A percentile compares a stretch with the other conserved stretches of the same genome.
Evolutionary conservation across 306 rosid genomes (phyloP).

Genomic region (Senna tora): DNA sequence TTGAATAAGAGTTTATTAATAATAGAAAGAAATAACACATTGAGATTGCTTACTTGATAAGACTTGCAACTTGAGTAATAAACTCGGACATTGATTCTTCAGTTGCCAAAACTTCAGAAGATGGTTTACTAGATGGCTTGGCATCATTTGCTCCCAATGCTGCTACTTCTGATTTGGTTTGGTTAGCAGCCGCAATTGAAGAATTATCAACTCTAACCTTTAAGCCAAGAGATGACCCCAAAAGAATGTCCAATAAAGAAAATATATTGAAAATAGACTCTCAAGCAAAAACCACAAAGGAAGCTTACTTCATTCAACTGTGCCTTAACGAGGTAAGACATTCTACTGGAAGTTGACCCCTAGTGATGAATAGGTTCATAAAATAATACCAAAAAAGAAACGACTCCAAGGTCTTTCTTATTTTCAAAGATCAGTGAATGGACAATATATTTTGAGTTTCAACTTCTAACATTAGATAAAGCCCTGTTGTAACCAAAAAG

Average conservation of each 20-base stretch:
- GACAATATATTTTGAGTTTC: background rate
- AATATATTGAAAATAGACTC: constrained; percentile 39
- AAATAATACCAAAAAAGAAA: background rate
- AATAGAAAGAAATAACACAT: background rate
- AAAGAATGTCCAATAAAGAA: constrained; percentile 45
- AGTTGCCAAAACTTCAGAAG: constrained; percentile 54
- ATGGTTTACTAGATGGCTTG: constrained; percentile 37
- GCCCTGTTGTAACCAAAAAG: background rate
- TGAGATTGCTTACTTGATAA: constrained; percentile 60
- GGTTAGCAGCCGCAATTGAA: constrained; percentile 45
- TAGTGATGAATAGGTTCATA: background rate
- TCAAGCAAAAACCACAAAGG: constrained; percentile 30
- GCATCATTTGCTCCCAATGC: constrained; percentile 36
- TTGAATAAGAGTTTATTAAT: background rate
- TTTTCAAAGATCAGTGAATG: background rate
- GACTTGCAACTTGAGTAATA: constrained; percentile 72
- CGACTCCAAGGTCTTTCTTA: background rate
- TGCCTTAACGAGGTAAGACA: constrained; percentile 49
- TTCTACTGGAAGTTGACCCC: constrained; percentile 46
- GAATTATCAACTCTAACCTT: constrained; percentile 65
- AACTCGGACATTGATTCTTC: constrained; percentile 69
- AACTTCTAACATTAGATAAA: background rate
- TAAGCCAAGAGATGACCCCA: constrained; percentile 51
- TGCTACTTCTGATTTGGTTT: constrained; percentile 48
- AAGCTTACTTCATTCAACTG: constrained; percentile 60